Conservation (phyloP, 2,329 filamentous ascomycete species). For the Epichloe aotearoae region DNA sequence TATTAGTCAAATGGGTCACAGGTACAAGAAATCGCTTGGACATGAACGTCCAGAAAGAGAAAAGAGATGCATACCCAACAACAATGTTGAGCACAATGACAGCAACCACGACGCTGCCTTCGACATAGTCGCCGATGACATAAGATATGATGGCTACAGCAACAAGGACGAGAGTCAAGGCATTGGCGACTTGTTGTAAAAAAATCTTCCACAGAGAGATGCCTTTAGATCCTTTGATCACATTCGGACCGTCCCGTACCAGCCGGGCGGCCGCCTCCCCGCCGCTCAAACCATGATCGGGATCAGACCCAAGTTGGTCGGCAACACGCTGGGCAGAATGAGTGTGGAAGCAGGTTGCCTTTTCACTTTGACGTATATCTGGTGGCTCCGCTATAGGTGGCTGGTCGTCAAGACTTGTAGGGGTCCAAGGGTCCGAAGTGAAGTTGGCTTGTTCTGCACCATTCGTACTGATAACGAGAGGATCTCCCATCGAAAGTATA, state of each 20-base stretch:
- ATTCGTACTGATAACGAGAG: slow-evolving; percentile 24
- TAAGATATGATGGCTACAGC: slow-evolving; percentile 61
- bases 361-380: slow-evolving; percentile 18
- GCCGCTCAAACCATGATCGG: slow-evolving; percentile 47
- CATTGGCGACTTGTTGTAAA: slow-evolving; percentile 68
- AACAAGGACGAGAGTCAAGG: slow-evolving; percentile 60
- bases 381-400: slow-evolving; percentile 26
- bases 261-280: slow-evolving; percentile 53
- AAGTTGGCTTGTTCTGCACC: slow-evolving; percentile 27
- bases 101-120: slow-evolving; percentile 48
- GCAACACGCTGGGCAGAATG: slow-evolving; percentile 23
- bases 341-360: slow-evolving; percentile 22
- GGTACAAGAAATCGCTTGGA: neutral
- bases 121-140: slow-evolving; percentile 50
- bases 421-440: slow-evolving; percentile 24
- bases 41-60: neutral
- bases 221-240: slow-evolving; percentile 57
- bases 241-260: slow-evolving; percentile 53
- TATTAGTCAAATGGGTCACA: neutral
- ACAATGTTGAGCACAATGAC: slow-evolving; percentile 56
- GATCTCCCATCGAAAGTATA: slow-evolving; percentile 30
- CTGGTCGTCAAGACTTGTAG: slow-evolving; percentile 23
- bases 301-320: slow-evolving; percentile 26
- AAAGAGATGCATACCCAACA: slow-evolving; percentile 38
- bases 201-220: slow-evolving; percentile 61